A percentile compares a stretch with the other conserved stretches of the same genome.
Evolutionary conservation across 2,329 filamentous ascomycete genomes (phyloP).

Genomic region (Fusarium kyushuense): DNA sequence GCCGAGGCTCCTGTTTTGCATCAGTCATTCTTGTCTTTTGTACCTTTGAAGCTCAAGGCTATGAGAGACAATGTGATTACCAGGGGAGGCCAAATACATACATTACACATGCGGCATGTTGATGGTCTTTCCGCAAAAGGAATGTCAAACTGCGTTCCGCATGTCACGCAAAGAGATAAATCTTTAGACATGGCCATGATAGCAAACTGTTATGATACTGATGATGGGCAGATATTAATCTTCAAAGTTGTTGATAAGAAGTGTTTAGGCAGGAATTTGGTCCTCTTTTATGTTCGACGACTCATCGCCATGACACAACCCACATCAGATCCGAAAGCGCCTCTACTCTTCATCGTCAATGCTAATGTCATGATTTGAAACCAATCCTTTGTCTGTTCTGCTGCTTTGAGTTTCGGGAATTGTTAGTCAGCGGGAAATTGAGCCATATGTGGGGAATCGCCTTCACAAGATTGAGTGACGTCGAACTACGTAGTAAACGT

Average conservation of each 20-base stretch:
- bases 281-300: neutral
- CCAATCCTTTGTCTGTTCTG: neutral
- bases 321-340: neutral
- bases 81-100: neutral
- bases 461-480: neutral
- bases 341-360: rapidly evolving
- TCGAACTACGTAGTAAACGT: neutral
- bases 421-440: neutral
- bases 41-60: neutral
- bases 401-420: neutral
- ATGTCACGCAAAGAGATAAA: neutral
- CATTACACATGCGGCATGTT: neutral
- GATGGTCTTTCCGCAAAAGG: neutral
- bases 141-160: neutral
- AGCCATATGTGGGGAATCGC: neutral
- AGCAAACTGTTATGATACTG: rapidly evolving
- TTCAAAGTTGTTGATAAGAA: neutral
- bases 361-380: neutral
- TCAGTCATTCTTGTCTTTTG: neutral
- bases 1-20: neutral
- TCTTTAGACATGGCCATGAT: neutral
- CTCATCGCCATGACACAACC: neutral
- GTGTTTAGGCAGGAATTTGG: too few species aligned
- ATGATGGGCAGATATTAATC: neutral
- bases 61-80: neutral